Evolutionary conservation across 192 early-diverging fungal genomes (phyloP), one percentile per base, ranked within the genome.

Genomic region (Chytriomyces hyalinus): DNA sequence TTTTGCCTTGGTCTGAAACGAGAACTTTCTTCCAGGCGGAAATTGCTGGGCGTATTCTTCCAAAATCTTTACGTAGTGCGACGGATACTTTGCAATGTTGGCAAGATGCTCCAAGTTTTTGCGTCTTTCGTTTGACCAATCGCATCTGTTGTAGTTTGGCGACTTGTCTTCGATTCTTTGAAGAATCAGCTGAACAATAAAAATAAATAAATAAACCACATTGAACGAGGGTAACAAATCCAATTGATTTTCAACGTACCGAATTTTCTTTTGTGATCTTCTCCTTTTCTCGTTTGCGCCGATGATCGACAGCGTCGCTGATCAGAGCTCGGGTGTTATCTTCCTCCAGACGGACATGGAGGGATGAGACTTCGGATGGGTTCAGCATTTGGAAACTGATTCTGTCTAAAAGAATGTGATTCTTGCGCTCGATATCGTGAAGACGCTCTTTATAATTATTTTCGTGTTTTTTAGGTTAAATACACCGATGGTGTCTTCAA

Each of bases 81-180:
- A 44, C n/a, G 85, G 86, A 64, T 87, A 88, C 49, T 78, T 60
- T 5, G 85, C 71, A 44, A 88, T 88, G 74, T 84, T 88, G 28
- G 72, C 69, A 15, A 88, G 65, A 70, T 88, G 85, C 24, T 69
- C 80, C n/a, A 88, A 57, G 61, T 86, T 87, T 59, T 76, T 57
- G 44, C 83, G 71, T n/a, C 87, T 74, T 20, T 82, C 80, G 20
- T 60, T 28, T 6, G 80, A 65, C 81, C 82, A 88, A 24, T 85
- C 70, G 28, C 61, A 36, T 13, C 84, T 80, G 49, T 80, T 73
- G 67, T 88, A 88, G 67, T 83, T 67, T 5, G 87, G 84, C 0
- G 81, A 64, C 69, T 85, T 84, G 49, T 81, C 80, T 77, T 88
- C 85, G 61, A 88, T 78, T 6, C 87, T 71, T 50, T 84, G 81